phyloP scores from a whole-genome alignment of 2,329 filamentous ascomycete genomes.

The Xylogone sp. region DNA sequence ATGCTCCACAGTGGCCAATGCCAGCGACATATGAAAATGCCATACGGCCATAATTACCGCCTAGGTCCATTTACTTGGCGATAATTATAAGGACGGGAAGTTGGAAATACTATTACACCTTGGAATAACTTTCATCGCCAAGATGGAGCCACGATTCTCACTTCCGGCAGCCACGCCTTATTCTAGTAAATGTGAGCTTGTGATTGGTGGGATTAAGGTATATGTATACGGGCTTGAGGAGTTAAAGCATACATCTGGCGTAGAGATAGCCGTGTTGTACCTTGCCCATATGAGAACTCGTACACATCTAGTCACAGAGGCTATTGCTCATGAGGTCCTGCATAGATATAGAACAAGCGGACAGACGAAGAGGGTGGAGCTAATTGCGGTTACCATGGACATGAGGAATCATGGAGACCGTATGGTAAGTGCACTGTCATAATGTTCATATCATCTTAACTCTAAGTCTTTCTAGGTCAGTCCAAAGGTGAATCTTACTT shows the following conservation, averaged over 20 bases:
- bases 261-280: slow-evolving; percentile 13
- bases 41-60: no score
- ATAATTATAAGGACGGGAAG: no score
- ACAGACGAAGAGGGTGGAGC: slow-evolving; percentile 7
- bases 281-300: slow-evolving; percentile 15
- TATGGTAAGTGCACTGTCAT: slow-evolving; percentile 3
- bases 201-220: slow-evolving; percentile 12
- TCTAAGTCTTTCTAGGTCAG: slow-evolving; percentile 4
- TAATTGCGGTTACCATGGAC: slow-evolving; percentile 16
- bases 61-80: no score
- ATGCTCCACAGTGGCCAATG: no score
- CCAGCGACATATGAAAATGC: no score
- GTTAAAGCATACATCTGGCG: slow-evolving; percentile 3
- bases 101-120: no score
- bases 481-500: slow-evolving; percentile 11
- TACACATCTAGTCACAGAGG: slow-evolving; percentile 15
- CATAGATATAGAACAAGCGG: slow-evolving; percentile 12
- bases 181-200: slow-evolving; percentile 12
- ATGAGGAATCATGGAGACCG: slow-evolving; percentile 18
- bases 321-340: slow-evolving; percentile 16
- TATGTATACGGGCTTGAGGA: slow-evolving; percentile 16
- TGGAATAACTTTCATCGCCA: not conserved
- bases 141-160: slow-evolving; percentile 11
- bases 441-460: not conserved
- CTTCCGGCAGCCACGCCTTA: slow-evolving; percentile 8